Base-by-base conservation (phyloP, 1,139 yeast species). In the Yamadazyma friedrichii region DNA sequence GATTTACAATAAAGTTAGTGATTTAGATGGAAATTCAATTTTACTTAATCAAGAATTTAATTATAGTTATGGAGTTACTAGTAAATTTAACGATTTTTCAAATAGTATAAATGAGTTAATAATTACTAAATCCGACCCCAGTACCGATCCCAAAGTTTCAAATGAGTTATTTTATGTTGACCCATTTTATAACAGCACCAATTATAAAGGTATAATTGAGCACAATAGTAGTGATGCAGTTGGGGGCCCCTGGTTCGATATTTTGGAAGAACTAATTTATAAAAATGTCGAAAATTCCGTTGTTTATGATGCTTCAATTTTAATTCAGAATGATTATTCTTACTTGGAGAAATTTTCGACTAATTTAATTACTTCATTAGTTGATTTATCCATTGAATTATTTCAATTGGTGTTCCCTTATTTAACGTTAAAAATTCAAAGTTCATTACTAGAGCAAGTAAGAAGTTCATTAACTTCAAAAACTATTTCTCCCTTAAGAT, bases 371-470 rank as follows among this genome's bases (percentile, higher is more conserved):
- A 80, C 84, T 0, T 73, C 88, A 20, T 70, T 86, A 10, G 76
- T 88, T 16, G 96, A 93, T 60, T 61, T 78, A 1, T 83, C 96
- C 0, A 82, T 93, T 53, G 89, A 84, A 45, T 68, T 89, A 4
- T 87, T 89, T 54, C 82, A 86, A 9, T 56, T 76, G 8, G 73
- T 85, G 0, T 85, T 93, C 50, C 88, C 95, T 0, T 70, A 74
- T 45, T 75, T 93, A 51, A 79, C 91, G n/a, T 62, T 79, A 9
- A 87, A 88, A 48, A 85, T 93, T 42, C 97, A 93, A 55, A 83
- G 85, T 43, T 88, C 97, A 1, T 71, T 93, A 29, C 62, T 93
- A 36, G 98, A 91, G 50, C 89, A 84, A 45, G 65, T 93, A 47
- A 74, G 91, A 50, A 69, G 82, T 3, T 77, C 83, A 6, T 48